phyloP scores from a whole-genome alignment of 2,329 filamentous ascomycete genomes.

The Curvularia eragrostidis region DNA sequence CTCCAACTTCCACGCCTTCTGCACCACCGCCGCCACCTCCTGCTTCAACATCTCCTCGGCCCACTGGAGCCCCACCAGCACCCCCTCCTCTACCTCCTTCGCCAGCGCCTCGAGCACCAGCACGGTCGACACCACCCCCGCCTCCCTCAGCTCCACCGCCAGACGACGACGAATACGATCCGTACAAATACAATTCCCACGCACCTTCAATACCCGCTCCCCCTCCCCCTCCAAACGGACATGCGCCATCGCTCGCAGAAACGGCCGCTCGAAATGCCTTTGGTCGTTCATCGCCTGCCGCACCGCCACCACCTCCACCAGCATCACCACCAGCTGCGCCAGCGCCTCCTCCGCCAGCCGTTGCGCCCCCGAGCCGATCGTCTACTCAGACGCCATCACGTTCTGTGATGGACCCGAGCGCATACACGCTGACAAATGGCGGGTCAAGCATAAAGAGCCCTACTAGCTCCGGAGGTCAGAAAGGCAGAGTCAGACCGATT shows the following conservation, averaged over 20 bases:
- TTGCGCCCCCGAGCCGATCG: conserved; percentile 38
- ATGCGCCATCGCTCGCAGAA: conserved; percentile 60
- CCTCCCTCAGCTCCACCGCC: conserved; percentile 22
- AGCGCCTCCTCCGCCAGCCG: conserved; percentile 47
- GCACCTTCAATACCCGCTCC: conserved; percentile 51
- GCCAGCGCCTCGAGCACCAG: conserved; percentile 32
- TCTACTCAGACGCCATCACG: conserved; percentile 57
- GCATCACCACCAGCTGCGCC: conserved; percentile 58
- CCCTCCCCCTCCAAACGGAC: conserved; percentile 56
- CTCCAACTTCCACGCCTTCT: conserved; percentile 51
- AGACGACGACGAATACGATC: conserved; percentile 41
- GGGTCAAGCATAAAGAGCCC: conserved; percentile 35
- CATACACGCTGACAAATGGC: conserved; percentile 68
- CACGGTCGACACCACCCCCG: conserved; percentile 32
- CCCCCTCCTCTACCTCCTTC: conserved; percentile 22
- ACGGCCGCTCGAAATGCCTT: conserved; percentile 67
- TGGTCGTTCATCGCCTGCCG: conserved; percentile 53
- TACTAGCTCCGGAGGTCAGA: conserved; percentile 30
- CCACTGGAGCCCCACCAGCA: conserved; percentile 27
- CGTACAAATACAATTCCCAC: conserved; percentile 53
- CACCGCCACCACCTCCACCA: conserved; percentile 52
- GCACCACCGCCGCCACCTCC: conserved; percentile 53
- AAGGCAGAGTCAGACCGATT: conserved; percentile 60
- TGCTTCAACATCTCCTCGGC: conserved; percentile 31
- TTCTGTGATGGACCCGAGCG: conserved; percentile 75